phyloP scores from a whole-genome alignment of 2,329 filamentous ascomycete species.

The Fusarium avenaceum region DNA sequence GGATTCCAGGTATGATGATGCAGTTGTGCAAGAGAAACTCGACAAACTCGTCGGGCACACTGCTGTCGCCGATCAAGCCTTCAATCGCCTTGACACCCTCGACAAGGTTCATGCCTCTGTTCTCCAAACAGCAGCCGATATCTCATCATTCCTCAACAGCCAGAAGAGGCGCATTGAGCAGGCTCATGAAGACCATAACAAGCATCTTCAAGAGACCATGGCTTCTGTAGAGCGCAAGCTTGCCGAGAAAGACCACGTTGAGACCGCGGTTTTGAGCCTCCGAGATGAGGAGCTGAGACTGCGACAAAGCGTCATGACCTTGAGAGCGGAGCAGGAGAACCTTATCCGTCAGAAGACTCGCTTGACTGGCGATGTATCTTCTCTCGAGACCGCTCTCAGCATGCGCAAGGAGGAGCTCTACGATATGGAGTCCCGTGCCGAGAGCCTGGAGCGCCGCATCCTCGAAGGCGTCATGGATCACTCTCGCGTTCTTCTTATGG shows the following conservation, averaged over 20 bases:
- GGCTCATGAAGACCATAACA: constrained; percentile 83
- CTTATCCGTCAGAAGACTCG: constrained; percentile 83
- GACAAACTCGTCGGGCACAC: constrained; percentile 71
- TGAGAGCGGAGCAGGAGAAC: constrained; percentile 79
- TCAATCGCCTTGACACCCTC: constrained; percentile 82
- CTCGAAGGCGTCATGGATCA: constrained; percentile 97
- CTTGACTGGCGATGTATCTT: constrained; percentile 87
- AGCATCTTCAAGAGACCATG: constrained; percentile 82
- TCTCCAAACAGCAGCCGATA: constrained; percentile 83
- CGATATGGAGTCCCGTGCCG: constrained; percentile 89
- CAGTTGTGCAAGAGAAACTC: constrained; percentile 55
- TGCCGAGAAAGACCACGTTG: constrained; percentile 73
- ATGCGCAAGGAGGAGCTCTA: constrained; percentile 92
- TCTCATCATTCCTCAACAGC: constrained; percentile 82
- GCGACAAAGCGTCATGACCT: constrained; percentile 66
- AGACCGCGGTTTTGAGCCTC: constrained; percentile 66
- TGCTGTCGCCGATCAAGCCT: constrained; percentile 75
- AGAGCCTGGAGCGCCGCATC: constrained; percentile 90
- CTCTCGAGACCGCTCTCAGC: constrained; percentile 88
- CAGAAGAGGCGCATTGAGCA: constrained; percentile 82
- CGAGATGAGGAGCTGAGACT: constrained; percentile 67
- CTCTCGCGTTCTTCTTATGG: constrained; percentile 88
- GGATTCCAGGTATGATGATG: constrained; percentile 64
- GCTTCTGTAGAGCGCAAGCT: constrained; percentile 83
- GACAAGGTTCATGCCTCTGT: constrained; percentile 93